phyloP scores from a whole-genome alignment of 208 protist genomes.

The Wallacemonas collosoma region DNA sequence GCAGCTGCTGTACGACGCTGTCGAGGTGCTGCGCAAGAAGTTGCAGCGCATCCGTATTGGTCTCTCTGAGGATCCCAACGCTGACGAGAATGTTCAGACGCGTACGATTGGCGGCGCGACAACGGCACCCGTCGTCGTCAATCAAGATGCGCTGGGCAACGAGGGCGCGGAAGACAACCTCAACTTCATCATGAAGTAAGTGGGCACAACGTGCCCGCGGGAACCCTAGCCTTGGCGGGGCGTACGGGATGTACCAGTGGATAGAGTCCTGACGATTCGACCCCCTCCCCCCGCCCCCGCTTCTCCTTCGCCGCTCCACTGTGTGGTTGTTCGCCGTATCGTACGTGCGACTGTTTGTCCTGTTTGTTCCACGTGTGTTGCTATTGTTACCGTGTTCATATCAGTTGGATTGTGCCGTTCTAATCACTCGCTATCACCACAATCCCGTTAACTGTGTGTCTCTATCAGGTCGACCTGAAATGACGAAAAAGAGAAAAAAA shows the following conservation, averaged over 20 bases:
- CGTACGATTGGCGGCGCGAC: constrained; percentile 82
- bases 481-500: constrained; percentile 1
- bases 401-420: background rate
- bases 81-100: constrained; percentile 61
- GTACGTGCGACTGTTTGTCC: too few species aligned
- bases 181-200: constrained; percentile 83
- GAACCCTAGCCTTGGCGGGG: too few species aligned
- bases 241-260: too few species aligned
- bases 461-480: background rate
- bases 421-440: background rate
- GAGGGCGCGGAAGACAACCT: constrained; percentile 85
- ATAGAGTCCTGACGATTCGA: too few species aligned
- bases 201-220: background rate
- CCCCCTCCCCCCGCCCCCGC: background rate
- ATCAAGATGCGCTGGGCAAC: constrained; percentile 71
- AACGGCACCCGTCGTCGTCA: constrained; percentile 80
- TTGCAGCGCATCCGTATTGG: constrained; percentile 67
- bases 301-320: background rate
- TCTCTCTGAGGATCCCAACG: constrained; percentile 69
- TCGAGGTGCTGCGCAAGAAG: constrained; percentile 84
- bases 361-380: too few species aligned
- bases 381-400: too few species aligned
- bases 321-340: background rate
- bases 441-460: background rate
- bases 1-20: constrained; percentile 83